Percentiles rank a stretch among this genome's conserved stretches.
phyloP scores from a whole-genome alignment of 2,329 filamentous ascomycete genomes.

The Colletotrichum sp. region DNA sequence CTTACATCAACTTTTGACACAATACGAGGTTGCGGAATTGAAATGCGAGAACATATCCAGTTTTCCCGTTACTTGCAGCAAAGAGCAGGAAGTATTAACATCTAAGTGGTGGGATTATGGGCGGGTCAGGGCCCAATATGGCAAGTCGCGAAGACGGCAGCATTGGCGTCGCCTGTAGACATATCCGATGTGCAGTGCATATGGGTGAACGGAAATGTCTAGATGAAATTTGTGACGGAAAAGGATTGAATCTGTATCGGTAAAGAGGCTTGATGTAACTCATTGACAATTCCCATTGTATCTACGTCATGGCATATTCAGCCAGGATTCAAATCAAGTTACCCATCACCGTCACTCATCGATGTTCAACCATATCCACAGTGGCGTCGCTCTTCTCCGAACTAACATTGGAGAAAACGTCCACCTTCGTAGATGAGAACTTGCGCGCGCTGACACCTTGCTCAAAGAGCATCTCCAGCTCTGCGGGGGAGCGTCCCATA shows the following conservation, averaged over 20 bases:
- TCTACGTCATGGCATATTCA: not conserved
- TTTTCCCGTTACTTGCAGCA: not conserved
- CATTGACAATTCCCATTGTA: rapidly evolving
- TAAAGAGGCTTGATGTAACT: not conserved
- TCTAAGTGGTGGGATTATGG: not conserved
- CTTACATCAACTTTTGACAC: not conserved
- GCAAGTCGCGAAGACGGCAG: not conserved
- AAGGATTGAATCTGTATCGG: not conserved
- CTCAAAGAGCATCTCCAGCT: not conserved
- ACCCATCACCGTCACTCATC: too few species aligned
- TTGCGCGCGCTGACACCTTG: not conserved
- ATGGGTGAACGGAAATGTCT: not conserved
- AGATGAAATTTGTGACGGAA: not conserved
- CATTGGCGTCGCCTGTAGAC: not conserved
- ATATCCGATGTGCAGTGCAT: not conserved
- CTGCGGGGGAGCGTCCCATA: not conserved
- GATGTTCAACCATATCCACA: not conserved
- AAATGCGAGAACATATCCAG: not conserved
- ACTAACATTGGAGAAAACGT: not conserved
- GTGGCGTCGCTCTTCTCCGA: not conserved
- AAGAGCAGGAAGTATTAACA: not conserved
- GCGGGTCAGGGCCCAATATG: not conserved
- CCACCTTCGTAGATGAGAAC: not conserved
- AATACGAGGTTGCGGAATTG: not conserved
- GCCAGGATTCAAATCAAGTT: not conserved